Percentiles rank a stretch among this genome's conserved stretches.
These are phyloP conservation scores for Backusella westeae DNA, from an alignment of 192 early-diverging fungal species.

Conservation along the genomic window DNA sequence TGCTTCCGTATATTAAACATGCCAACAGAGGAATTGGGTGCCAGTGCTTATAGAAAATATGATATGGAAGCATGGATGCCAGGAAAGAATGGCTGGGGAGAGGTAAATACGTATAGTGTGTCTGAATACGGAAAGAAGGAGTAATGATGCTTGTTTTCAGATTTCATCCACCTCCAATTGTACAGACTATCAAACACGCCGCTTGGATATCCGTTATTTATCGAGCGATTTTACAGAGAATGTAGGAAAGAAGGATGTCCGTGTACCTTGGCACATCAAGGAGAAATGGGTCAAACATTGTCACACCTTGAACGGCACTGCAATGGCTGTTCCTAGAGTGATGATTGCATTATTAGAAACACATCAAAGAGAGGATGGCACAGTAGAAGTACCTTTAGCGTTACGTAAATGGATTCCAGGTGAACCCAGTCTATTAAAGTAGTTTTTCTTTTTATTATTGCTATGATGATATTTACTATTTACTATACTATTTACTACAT, in stretches of 20 bases:
- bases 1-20: slow-evolving; percentile 85
- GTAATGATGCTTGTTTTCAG: slow-evolving; percentile 27
- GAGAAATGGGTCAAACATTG: slow-evolving; percentile 62
- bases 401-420: slow-evolving; percentile 69
- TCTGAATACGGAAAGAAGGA: background rate
- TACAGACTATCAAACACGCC: slow-evolving; percentile 89
- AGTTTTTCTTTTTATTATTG: background rate
- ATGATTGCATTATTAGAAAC: slow-evolving; percentile 87
- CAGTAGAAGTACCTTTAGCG: slow-evolving; percentile 64
- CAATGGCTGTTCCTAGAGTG: slow-evolving; percentile 84
- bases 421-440: slow-evolving; percentile 24
- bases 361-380: slow-evolving; percentile 71
- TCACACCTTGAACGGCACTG: slow-evolving; percentile 93
- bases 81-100: slow-evolving; percentile 76
- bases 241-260: slow-evolving; percentile 20
- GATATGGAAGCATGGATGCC: slow-evolving; percentile 99
- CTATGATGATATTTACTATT: background rate
- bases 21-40: slow-evolving; percentile 91
- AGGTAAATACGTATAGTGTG: slow-evolving; percentile 41
- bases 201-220: slow-evolving; percentile 72
- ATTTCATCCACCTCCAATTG: slow-evolving; percentile 91
- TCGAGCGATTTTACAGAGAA: slow-evolving; percentile 23
- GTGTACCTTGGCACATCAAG: slow-evolving; percentile 25
- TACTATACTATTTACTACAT: background rate
- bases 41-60: slow-evolving; percentile 85